Conservation (phyloP, 1,139 yeast genomes). For the Debaryomyces sp. region DNA sequence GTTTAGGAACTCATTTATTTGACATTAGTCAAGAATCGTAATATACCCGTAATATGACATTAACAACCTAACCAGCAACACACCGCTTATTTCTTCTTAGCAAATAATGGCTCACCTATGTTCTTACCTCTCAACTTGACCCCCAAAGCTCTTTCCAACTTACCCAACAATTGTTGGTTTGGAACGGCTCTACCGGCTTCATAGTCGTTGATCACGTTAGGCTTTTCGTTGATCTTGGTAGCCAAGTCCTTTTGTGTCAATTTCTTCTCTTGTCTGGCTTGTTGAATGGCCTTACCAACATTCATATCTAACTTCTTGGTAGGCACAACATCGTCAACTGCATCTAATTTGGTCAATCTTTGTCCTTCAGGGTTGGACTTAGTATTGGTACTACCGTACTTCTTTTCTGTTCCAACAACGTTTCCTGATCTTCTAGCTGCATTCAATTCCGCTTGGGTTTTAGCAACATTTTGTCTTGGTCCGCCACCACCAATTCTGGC, state of each 20-base stretch:
- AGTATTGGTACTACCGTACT: constrained; percentile 72
- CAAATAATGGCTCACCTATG: constrained; percentile 88
- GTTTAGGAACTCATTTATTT: constrained; percentile 2
- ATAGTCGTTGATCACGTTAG: constrained; percentile 91
- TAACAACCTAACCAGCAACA: background rate
- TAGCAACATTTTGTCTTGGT: constrained; percentile 85
- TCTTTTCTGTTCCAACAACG: constrained; percentile 90
- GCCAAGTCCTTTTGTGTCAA: constrained; percentile 96
- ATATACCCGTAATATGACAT: constrained; percentile 2
- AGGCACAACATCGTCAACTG: constrained; percentile 90
- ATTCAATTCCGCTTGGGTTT: constrained; percentile 74
- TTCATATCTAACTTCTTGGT: constrained; percentile 82
- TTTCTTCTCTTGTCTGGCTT: constrained; percentile 87
- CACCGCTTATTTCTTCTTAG: constrained; percentile 56
- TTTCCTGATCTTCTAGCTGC: constrained; percentile 93
- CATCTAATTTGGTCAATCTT: constrained; percentile 88
- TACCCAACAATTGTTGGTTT: constrained; percentile 89
- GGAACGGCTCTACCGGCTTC: constrained; percentile 98
- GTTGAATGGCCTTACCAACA: constrained; percentile 87
- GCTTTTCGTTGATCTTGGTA: constrained; percentile 92
- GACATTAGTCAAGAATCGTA: constrained; percentile 3
- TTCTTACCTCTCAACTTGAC: constrained; percentile 95
- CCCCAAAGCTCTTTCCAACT: constrained; percentile 92
- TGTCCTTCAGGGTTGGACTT: constrained; percentile 88
- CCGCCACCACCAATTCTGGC: constrained; percentile 90